Evolutionary conservation across 1,139 yeast genomes (phyloP).

Genomic region (Lodderomyces orthopsilosis): DNA sequence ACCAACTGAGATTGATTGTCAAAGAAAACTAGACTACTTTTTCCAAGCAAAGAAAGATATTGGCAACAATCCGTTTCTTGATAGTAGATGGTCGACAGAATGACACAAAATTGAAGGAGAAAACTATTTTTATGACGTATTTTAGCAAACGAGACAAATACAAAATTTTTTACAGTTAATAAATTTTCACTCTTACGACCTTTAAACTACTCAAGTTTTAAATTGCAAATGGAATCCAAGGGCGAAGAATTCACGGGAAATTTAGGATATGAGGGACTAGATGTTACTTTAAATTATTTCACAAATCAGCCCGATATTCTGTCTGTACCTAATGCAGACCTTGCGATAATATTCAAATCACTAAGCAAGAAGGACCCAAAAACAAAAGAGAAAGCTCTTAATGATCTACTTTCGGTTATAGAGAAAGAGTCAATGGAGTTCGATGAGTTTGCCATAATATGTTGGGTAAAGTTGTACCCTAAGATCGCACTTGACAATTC

Average conservation of each 20-base stretch:
- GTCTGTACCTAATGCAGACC: slow-evolving; percentile 52
- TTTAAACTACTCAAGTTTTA: no score
- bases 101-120: not conserved
- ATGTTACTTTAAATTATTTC: slow-evolving; percentile 70
- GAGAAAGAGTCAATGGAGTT: slow-evolving; percentile 9
- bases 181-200: not conserved
- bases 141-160: not conserved
- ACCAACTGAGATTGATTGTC: not conserved
- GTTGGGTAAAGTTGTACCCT: slow-evolving; percentile 84
- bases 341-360: slow-evolving; percentile 68
- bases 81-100: not conserved
- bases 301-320: slow-evolving; percentile 75
- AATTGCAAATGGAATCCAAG: not conserved
- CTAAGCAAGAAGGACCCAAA: slow-evolving; percentile 74
- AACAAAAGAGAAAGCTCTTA: slow-evolving; percentile 79
- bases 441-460: slow-evolving; percentile 51
- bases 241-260: slow-evolving; percentile 6
- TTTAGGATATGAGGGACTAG: slow-evolving; percentile 54
- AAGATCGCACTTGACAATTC: slow-evolving; percentile 73
- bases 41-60: not conserved
- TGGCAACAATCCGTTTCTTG: slow-evolving; percentile 3
- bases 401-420: slow-evolving; percentile 38
- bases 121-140: not conserved
- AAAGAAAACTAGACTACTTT: not conserved
- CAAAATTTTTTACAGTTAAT: not conserved